phyloP scores from a whole-genome alignment of 2,329 filamentous ascomycete species.

The Colletotrichum sp. region DNA sequence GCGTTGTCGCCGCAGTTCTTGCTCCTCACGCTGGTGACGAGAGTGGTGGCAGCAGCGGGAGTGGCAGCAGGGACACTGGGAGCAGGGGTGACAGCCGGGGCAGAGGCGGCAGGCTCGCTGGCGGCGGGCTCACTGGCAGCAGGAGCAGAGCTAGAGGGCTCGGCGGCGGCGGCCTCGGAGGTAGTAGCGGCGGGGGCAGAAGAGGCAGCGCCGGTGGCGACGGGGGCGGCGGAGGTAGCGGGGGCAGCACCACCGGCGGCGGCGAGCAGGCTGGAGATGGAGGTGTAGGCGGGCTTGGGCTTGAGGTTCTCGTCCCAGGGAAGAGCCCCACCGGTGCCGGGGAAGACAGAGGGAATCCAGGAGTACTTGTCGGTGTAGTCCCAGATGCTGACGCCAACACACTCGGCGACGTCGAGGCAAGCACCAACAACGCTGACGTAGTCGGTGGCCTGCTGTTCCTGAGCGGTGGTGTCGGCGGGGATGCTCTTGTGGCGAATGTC shows the following conservation, averaged over 20 bases:
- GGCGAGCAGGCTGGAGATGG: conserved; percentile 39
- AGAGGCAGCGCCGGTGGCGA: background rate
- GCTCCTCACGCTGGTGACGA: conserved; percentile 9
- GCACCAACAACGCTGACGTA: conserved; percentile 42
- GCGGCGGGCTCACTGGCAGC: background rate
- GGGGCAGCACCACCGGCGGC: conserved; percentile 23
- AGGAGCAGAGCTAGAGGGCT: background rate
- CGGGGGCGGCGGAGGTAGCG: background rate
- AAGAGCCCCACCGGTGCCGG: conserved; percentile 40
- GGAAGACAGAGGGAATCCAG: conserved; percentile 44
- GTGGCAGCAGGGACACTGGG: background rate
- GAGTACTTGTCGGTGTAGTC: conserved; percentile 41
- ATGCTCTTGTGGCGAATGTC: conserved; percentile 52
- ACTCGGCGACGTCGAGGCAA: conserved; percentile 33
- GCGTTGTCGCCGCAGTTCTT: background rate
- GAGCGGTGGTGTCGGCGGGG: conserved; percentile 42
- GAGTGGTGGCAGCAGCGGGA: background rate
- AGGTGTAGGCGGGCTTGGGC: conserved; percentile 45
- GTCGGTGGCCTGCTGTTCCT: conserved; percentile 48
- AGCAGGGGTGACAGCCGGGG: background rate
- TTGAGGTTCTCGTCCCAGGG: conserved; percentile 40
- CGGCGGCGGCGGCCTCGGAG: background rate
- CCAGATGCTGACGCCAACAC: conserved; percentile 45
- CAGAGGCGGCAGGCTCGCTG: background rate
- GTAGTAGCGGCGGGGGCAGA: background rate